phyloP scores from a whole-genome alignment of 1,284 basidiomycete genomes.

The Entoloma clypeatum region DNA sequence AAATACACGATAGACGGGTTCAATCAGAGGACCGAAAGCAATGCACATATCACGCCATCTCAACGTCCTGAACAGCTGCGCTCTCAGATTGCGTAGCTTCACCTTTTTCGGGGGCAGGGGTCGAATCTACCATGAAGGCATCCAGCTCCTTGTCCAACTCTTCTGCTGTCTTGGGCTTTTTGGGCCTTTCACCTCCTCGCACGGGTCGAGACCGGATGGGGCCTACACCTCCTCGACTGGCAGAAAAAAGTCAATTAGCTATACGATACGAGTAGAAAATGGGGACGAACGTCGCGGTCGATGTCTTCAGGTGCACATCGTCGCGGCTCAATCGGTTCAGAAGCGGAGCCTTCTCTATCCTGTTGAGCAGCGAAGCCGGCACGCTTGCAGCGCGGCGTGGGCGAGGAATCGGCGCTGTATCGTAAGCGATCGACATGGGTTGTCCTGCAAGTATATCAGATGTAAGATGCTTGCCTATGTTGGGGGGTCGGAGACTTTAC shows the following conservation, averaged over 20 bases:
- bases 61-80: conserved; percentile 21
- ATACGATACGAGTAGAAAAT: neutral
- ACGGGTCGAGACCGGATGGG: conserved; percentile 36
- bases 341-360: conserved; percentile 63
- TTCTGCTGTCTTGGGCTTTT: conserved; percentile 68
- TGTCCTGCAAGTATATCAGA: conserved; percentile 50
- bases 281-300: conserved; percentile 32
- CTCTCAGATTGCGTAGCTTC: conserved; percentile 9
- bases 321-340: conserved; percentile 53
- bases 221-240: conserved; percentile 36
- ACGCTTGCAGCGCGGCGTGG: conserved; percentile 43
- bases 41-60: conserved; percentile 20
- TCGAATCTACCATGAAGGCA: conserved; percentile 80
- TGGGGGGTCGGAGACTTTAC: conserved; percentile 38
- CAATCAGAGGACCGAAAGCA: too few species aligned
- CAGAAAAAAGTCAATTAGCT: conserved; percentile 4
- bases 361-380: conserved; percentile 53
- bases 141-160: conserved; percentile 92
- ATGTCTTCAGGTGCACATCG: conserved; percentile 31
- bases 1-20: too few species aligned
- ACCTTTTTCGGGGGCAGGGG: conserved; percentile 22
- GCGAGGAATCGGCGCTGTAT: conserved; percentile 42
- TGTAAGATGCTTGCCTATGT: neutral
- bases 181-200: conserved; percentile 34
- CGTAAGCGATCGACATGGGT: conserved; percentile 74